phyloP scores from a whole-genome alignment of 805 yeast species.

The Cyberlindnera americana region DNA sequence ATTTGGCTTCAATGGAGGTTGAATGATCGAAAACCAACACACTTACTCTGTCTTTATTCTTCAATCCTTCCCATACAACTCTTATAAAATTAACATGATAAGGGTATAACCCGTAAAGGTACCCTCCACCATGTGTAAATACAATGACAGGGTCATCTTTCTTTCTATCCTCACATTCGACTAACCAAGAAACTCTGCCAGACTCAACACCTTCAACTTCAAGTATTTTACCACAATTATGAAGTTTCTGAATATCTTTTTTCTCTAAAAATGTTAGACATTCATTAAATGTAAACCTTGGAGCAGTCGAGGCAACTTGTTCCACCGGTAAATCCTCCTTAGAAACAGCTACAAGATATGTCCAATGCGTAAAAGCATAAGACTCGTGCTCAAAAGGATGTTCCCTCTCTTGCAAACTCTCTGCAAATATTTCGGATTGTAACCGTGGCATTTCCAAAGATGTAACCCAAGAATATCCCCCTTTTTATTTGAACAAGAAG shows the following conservation, averaged over 20 bases:
- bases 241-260: background rate
- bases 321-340: constrained; percentile 1
- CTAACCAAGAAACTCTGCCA: constrained; percentile 4
- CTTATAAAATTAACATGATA: constrained; percentile 4
- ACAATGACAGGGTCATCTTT: constrained; percentile 5
- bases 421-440: constrained; percentile 3
- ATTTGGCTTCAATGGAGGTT: constrained; percentile 2
- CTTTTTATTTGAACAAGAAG: too few species aligned
- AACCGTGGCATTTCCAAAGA: background rate
- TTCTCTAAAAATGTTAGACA: background rate
- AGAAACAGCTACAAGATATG: constrained; percentile 2
- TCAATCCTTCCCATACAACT: background rate
- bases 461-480: too few species aligned
- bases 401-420: constrained; percentile 1
- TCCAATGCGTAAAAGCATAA: constrained; percentile 8
- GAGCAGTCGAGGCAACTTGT: background rate
- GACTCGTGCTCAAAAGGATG: constrained; percentile 4
- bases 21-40: constrained; percentile 5
- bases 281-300: constrained; percentile 2
- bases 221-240: constrained; percentile 2
- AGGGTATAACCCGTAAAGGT: constrained; percentile 1
- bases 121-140: constrained; percentile 3
- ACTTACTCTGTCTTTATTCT: background rate
- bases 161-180: constrained; percentile 1
- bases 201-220: constrained; percentile 2